Evolutionary conservation across 257 asterid genomes (phyloP).

Genomic region (Fraxinus pennsylvanica): DNA sequence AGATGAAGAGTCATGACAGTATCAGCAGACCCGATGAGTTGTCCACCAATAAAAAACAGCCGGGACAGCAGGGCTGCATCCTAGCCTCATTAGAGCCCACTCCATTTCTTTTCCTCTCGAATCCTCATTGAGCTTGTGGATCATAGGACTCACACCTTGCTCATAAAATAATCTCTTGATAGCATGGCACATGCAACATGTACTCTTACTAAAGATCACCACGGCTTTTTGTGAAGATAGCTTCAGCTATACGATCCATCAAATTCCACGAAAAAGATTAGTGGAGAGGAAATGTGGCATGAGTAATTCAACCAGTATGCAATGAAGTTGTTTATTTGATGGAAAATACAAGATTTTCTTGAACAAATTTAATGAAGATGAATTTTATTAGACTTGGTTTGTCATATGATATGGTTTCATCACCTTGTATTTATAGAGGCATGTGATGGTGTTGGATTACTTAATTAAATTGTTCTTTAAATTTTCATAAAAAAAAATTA

Average conservation of each 20-base stretch:
- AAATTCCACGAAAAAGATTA: neutral
- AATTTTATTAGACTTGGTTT: neutral
- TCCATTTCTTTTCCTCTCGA: no score
- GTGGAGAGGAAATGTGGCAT: neutral
- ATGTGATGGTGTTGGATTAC: neutral
- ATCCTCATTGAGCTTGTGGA: no score
- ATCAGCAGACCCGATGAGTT: no score
- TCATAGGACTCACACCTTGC: no score
- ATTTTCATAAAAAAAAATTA: neutral
- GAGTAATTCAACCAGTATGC: neutral
- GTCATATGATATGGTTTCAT: neutral
- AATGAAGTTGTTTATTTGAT: neutral
- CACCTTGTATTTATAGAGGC: neutral
- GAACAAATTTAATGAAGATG: neutral
- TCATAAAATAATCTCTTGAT: no score
- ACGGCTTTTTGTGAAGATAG: no score
- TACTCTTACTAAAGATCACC: no score
- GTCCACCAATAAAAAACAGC: conserved; percentile 20
- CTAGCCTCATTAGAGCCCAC: no score
- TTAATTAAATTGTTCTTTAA: neutral
- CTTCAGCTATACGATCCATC: conserved; percentile 39
- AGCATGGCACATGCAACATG: no score
- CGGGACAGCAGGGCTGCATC: conserved; percentile 49
- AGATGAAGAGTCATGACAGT: no score
- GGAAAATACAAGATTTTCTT: neutral